Evolutionary conservation across 306 rosid genomes (phyloP), one percentile per base, ranked within the genome.

Genomic region (Vachellia collinsii): DNA sequence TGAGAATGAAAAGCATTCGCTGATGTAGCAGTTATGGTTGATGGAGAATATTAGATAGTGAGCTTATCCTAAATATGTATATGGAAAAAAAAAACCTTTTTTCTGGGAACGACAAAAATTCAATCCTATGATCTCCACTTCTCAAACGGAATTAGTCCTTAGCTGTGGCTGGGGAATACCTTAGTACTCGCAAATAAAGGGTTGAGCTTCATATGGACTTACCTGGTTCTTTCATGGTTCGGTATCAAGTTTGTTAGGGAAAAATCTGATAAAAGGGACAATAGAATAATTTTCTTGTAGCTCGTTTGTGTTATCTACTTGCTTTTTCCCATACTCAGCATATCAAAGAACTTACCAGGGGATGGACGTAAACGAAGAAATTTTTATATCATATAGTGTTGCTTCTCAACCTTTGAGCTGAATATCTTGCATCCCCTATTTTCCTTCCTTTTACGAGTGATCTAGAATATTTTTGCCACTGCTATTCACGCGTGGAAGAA

Each of bases 401-500:
- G 42, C 37, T 22, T 61, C 61, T 29, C 71, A 25, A 17, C 44
- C 70, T 75, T 76, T 61, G 17, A 43, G 44, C 22, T 56, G 51
- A 58, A 75, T 64, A 14, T 20, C 43, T 56, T 75, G 43, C 42
- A 43, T 23, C 62, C 58, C 44, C 14, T 8, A 56, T 37, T 41
- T 69, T 79, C 23, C 20, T 22, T 59, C 34, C 51, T 14, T 22
- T n/a, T 58, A 22, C 11, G 5, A 12, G 25, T 41, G 22, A 53
- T 59, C 56, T 22, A 5, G 56, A 42, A 29, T 75, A n/a, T 66
- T 20, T 75, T 37, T 51, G 64, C 44, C 74, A 37, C 54, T 67
- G 51, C 39, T 20, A 53, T 69, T 54, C 41, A 13, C 25, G 72
- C 59, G 1, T 42, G 44, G 77, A 41, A 48, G 53, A 47, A 77